Evolutionary conservation across 2,329 filamentous ascomycete species (phyloP).

Genomic region (Davidsoniella australis): DNA sequence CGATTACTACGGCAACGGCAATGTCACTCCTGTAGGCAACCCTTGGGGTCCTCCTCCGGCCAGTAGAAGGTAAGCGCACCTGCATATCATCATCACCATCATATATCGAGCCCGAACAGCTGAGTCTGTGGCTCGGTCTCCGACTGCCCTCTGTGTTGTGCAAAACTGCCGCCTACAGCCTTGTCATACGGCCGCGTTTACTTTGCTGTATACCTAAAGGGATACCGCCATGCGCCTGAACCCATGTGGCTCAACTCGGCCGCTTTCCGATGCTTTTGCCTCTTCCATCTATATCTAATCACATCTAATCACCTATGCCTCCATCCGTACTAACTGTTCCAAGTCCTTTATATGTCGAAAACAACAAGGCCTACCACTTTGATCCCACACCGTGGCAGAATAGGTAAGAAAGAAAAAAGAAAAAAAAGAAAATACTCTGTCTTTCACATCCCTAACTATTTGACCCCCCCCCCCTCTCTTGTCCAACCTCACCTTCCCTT

Average conservation of each 20-base stretch:
- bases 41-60: conserved; percentile 10
- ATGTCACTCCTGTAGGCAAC: conserved; percentile 8
- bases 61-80: conserved; percentile 10
- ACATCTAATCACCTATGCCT: not conserved
- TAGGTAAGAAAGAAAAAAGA: conserved; percentile 4
- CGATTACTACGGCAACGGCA: conserved; percentile 10
- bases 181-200: too few species aligned
- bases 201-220: too few species aligned
- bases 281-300: too few species aligned
- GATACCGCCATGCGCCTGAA: too few species aligned
- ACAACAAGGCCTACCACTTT: conserved; percentile 9
- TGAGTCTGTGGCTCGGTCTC: too few species aligned
- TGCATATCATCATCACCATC: not conserved
- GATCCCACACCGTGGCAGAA: conserved; percentile 12
- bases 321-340: not conserved
- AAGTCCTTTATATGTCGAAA: conserved; percentile 5
- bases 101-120: too few species aligned
- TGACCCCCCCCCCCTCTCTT: not conserved
- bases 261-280: too few species aligned
- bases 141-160: too few species aligned
- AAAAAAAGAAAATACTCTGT: not conserved
- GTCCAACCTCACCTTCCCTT: not conserved
- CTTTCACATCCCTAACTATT: not conserved
- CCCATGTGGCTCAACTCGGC: too few species aligned
- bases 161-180: too few species aligned